These are phyloP conservation scores for Citrus mangshanensis DNA, from an alignment of 345 rosid species.

Conservation along the genomic window DNA sequence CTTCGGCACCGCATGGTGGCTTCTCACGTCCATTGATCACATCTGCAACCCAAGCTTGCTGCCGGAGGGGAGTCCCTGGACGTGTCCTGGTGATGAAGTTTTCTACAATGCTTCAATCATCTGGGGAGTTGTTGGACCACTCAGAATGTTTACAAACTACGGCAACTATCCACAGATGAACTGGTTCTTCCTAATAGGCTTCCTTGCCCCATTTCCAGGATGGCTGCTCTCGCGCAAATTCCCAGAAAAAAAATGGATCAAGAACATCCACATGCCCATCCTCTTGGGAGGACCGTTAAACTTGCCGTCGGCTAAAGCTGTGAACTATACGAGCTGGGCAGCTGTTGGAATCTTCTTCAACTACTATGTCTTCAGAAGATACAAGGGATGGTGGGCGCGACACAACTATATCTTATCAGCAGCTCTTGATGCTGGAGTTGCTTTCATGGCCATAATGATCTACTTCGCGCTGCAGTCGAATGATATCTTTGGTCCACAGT, in stretches of 20 bases:
- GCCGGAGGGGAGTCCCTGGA: slow-evolving; percentile 83
- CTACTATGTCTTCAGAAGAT: slow-evolving; percentile 49
- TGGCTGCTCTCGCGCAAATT: slow-evolving; percentile 55
- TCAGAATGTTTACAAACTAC: slow-evolving; percentile 56
- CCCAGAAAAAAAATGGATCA: slow-evolving; percentile 69
- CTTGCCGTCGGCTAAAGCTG: slow-evolving; percentile 69
- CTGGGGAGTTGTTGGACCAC: slow-evolving; percentile 86
- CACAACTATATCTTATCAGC: slow-evolving; percentile 74
- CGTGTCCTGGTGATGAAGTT: slow-evolving; percentile 67
- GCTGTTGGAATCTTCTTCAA: slow-evolving; percentile 68
- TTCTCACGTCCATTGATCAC: slow-evolving; percentile 50
- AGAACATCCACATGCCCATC: slow-evolving; percentile 56
- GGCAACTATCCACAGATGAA: slow-evolving; percentile 62
- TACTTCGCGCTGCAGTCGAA: slow-evolving; percentile 54
- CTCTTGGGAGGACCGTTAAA: slow-evolving; percentile 37
- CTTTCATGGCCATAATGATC: slow-evolving; percentile 60
- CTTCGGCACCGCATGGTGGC: slow-evolving; percentile 82
- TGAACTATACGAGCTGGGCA: slow-evolving; percentile 57
- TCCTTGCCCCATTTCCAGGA: slow-evolving; percentile 62
- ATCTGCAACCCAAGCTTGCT: slow-evolving; percentile 54
- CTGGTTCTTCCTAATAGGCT: slow-evolving; percentile 88
- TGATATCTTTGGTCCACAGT: slow-evolving; percentile 49
- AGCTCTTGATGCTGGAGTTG: slow-evolving; percentile 77
- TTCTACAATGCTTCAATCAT: slow-evolving; percentile 87
- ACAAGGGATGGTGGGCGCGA: slow-evolving; percentile 73